Base-by-base conservation (phyloP, 768 basidiomycete genomes). In the Ramaria rubella region DNA sequence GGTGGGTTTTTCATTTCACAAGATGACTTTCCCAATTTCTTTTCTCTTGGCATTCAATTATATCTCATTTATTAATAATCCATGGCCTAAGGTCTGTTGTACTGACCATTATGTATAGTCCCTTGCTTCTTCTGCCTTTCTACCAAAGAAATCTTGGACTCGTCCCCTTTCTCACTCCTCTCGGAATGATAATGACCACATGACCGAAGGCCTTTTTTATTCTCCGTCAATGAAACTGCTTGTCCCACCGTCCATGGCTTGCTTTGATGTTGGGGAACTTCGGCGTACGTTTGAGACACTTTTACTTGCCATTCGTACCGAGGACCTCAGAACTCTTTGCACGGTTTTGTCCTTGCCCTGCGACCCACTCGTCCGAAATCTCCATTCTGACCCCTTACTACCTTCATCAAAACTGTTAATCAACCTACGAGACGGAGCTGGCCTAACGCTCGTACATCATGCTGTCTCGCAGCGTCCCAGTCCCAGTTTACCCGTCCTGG, bases 401-500 rank as follows among this genome's bases (percentile, higher is more conserved):
- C 29, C 29, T 31, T 51, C 46, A n/a, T n/a, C 15, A 30, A 19
- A 5, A 19, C 59, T 77, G 62, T 79, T 90, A 59, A 81, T 90
- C 63, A 90, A 90, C 71, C 65, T 76, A 57, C 81, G 81, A 29
- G 87, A 90, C 65, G 63, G 73, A 5, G 75, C 78, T 49, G 87
- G 86, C 49, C 88, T 87, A 85, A 82, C 83, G 60, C 75, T 82
- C 54, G 76, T 90, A 49, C 88, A 90, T 62, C 75, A 89, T 63
- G 86, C 84, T 64, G 81, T 77, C 55, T 76, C 80, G 57, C 73
- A 74, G 49, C 69, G 72, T 52, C 68, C 71, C 23, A 33, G 19
- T 31, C 87, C 85, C 3, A 85, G 81, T 12, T 70, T 80, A 42
- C 77, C 82, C 54, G 73, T 84, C 53, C 73, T 90, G 58, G 86